Evolutionary conservation across 495 filamentous ascomycete species (phyloP), one percentile per base, ranked within the genome.

Genomic region (Cetradonia linearis): DNA sequence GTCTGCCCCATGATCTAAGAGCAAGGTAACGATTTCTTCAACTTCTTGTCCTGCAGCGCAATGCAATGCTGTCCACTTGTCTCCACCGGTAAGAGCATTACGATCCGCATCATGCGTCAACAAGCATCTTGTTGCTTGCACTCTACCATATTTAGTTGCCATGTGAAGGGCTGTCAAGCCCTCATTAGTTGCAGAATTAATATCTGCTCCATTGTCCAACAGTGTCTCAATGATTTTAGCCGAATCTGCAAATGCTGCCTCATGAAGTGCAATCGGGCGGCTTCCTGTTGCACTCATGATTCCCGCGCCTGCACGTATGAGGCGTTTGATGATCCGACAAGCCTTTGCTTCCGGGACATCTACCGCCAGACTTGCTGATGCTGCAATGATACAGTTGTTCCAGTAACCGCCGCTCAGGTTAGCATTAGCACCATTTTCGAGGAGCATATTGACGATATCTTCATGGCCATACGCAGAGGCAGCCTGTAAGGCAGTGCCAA

Each of bases 381-480:
- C 48, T 13, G 48, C 48, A n/a, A n/a, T 50, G 14, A 38, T 20
- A 30, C 31, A 38, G 1, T 50, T 16, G 9, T 2, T 10, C 44
- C 1, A 4, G 0, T 5, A 0, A 13, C 27, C 30, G 31, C 48
- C 40, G 25, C 38, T 28, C 14, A 11, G 13, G 16, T 69, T 64
- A 36, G 64, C 61, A 27, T 67, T 49, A 59, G 62, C 62, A 10
- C 69, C 67, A 4, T 60, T 57, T 1, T 64, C 63, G 13, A 73
- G 52, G 9, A 74, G 54, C 11, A 69, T 58, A 27, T 65, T 48
- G 13, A 70, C 65, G n/a, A 66, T 55, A 4, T 59, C 58, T 42
- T 65, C 59, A 63, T 71, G 63, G 4, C 71, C 71, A n/a, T 60
- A 58, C n/a, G 27, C 33, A n/a, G 69, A 65, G 3, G 69, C 68